Percentiles rank a stretch among this genome's conserved stretches.
Conservation (phyloP, 257 asterid species). For the Voacanga thouarsii region DNA sequence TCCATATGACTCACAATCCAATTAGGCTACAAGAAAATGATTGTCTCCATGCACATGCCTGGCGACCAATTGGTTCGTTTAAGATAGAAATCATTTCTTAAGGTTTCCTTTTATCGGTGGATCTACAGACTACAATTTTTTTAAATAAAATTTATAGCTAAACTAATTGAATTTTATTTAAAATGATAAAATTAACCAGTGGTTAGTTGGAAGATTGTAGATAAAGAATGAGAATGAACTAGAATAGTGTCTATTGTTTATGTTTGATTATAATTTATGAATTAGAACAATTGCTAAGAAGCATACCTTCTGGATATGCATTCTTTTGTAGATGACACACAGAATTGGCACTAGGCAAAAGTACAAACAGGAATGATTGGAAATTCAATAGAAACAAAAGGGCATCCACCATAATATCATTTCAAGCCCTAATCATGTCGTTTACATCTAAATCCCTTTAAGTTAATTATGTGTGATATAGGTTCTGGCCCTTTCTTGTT, state of each 20-base stretch:
- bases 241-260: too few species aligned
- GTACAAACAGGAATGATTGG: slow-evolving; percentile 8
- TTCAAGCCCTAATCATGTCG: neutral
- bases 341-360: neutral
- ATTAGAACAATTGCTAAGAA: too few species aligned
- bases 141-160: too few species aligned
- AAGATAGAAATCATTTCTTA: too few species aligned
- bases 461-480: neutral
- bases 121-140: too few species aligned
- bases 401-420: neutral
- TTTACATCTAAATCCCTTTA: slow-evolving; percentile 4
- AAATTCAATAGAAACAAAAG: slow-evolving; percentile 5
- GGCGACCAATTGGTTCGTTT: neutral
- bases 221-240: too few species aligned
- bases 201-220: too few species aligned
- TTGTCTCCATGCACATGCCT: neutral
- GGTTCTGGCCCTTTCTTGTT: neutral
- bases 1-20: slow-evolving; percentile 1
- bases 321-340: neutral
- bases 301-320: neutral
- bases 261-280: too few species aligned
- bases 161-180: too few species aligned
- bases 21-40: neutral
- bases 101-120: neutral
- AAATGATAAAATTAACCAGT: too few species aligned